A percentile compares a stretch with the other conserved stretches of the same genome.
These are phyloP conservation scores for Cytospora schulzeri DNA, from an alignment of 2,329 filamentous ascomycete genomes.

Conservation along the genomic window DNA sequence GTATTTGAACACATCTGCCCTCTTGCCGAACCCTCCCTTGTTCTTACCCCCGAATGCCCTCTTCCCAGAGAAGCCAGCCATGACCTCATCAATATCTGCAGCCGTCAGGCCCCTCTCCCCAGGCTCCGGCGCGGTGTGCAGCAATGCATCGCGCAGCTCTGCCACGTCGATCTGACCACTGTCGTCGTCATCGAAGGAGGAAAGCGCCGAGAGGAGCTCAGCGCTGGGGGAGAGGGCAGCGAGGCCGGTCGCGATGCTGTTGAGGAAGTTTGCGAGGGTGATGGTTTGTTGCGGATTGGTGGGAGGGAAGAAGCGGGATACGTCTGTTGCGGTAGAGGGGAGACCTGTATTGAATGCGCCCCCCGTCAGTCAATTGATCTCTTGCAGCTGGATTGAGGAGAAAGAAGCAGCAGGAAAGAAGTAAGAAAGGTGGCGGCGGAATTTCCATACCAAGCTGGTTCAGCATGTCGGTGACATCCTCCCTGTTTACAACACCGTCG, in stretches of 20 bases:
- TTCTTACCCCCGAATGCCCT: constrained; percentile 77
- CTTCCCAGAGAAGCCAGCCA: constrained; percentile 81
- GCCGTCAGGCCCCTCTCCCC: constrained; percentile 67
- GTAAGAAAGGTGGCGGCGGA: not conserved
- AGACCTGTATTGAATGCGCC: constrained; percentile 58
- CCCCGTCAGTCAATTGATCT: not conserved
- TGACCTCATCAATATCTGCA: constrained; percentile 81
- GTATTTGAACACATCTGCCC: constrained; percentile 90
- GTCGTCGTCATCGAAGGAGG: constrained; percentile 94
- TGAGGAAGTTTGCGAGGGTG: constrained; percentile 83
- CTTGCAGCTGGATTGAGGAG: constrained; percentile 23
- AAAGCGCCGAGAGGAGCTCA: constrained; percentile 87
- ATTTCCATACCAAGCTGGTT: constrained; percentile 69
- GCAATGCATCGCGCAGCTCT: constrained; percentile 79
- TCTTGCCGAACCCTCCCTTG: constrained; percentile 58
- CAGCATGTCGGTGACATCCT: constrained; percentile 86
- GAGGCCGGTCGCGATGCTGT: constrained; percentile 74
- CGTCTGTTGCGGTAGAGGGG: constrained; percentile 68
- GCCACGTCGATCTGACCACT: constrained; percentile 86
- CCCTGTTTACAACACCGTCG: constrained; percentile 77
- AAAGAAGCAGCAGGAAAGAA: not conserved
- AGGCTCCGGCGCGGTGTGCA: constrained; percentile 78
- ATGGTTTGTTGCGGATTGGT: constrained; percentile 67
- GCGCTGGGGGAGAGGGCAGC: constrained; percentile 73
- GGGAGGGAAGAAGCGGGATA: constrained; percentile 82